phyloP scores from a whole-genome alignment of 129 eudicot genomes.

The Mikania micrantha region DNA sequence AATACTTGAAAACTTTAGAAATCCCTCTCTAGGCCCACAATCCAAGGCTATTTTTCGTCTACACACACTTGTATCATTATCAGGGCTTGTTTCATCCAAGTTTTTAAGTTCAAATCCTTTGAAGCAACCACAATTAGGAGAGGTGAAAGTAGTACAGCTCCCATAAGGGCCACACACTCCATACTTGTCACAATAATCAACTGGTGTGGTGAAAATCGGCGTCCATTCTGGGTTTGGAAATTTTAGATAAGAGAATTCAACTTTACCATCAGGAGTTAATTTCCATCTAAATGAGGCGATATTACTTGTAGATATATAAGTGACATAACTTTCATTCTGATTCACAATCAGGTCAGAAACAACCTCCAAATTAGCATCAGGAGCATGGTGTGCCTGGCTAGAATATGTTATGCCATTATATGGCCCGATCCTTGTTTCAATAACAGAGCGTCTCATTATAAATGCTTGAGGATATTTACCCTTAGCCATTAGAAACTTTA shows the following conservation, averaged over 20 bases:
- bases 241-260: neutral
- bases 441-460: constrained; percentile 3
- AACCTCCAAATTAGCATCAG: neutral
- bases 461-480: constrained; percentile 9
- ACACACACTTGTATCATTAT: constrained; percentile 19
- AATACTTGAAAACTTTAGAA: constrained; percentile 10
- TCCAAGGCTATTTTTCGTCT: constrained; percentile 12
- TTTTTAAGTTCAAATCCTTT: constrained; percentile 23
- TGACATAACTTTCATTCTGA: constrained; percentile 1
- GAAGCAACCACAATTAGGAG: constrained; percentile 25
- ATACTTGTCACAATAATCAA: constrained; percentile 22
- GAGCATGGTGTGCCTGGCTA: neutral
- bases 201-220: neutral
- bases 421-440: constrained; percentile 1
- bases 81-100: neutral
- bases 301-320: neutral
- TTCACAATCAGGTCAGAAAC: neutral
- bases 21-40: constrained; percentile 30
- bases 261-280: constrained; percentile 10
- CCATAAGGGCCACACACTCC: constrained; percentile 17
- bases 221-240: neutral
- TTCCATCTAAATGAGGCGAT: neutral
- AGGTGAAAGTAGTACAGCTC: constrained; percentile 7
- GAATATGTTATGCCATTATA: constrained; percentile 18
- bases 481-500: neutral